Base-by-base conservation (phyloP, 1,284 basidiomycete genomes). In the Mycena sp. region DNA sequence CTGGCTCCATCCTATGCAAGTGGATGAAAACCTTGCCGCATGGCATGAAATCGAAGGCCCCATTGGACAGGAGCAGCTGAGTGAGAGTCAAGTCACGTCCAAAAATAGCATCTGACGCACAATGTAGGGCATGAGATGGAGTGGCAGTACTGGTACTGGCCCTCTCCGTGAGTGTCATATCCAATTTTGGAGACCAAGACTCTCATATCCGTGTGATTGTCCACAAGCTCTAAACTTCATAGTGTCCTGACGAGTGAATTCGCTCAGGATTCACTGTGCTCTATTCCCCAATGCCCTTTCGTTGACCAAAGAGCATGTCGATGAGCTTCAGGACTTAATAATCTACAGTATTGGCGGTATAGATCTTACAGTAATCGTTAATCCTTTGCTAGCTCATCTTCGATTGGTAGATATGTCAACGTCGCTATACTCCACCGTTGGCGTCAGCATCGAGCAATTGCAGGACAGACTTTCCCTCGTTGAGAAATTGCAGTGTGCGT, bases 41-140 rank as follows among this genome's bases (percentile, higher is more conserved):
- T 59, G 50, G 51, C 2, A 43, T 6, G 14, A 9, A n/a, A 61
- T 64, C 16, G 17, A 45, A 23, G 56, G 56, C 10, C 12, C 49
- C 2, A 58, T 63, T 7, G 44, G 29, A 43, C 19, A 23, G 9
- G 50, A 48, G 29, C 62, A 54, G 10, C 51, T 63, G 29, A 11
- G 62, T 59, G 23, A 46, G 62, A 23, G 1, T 3, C 35, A 9
- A 4, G 5, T 21, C 19, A 16, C 48, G 16, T 11, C 23, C 21
- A 19, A 25, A 23, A 44, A 45, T 26, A 23, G 11, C 16, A 4
- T 3, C 25, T 28, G 5, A 49, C 45, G 23, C 12, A 3, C 38
- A 23, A 44, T 19, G 10, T 23, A 64, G 58, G 23, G 25, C 58
- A 59, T 21, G 58, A 45, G 11, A 59, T 64, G 63, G 63, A 60